Evolutionary conservation across 345 rosid species (phyloP).

Genomic region (Clausena lansium): DNA sequence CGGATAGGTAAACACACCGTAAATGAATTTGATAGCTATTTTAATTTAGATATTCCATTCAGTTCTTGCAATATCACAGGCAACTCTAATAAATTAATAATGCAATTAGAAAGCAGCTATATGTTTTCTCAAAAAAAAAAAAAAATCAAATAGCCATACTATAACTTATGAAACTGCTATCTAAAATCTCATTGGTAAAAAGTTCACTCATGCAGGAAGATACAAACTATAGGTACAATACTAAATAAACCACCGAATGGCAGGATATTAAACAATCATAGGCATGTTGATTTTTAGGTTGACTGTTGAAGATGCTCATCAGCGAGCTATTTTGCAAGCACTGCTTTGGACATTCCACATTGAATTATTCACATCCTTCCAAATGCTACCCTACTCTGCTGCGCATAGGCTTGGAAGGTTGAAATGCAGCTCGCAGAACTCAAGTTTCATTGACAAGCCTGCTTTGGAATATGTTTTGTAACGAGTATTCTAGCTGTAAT

Average conservation of each 20-base stretch:
- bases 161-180: neutral
- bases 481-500: slow-evolving; percentile 40
- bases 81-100: neutral
- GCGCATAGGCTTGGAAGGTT: neutral
- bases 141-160: neutral
- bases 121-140: too few relatives aligned
- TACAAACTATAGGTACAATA: neutral
- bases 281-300: neutral
- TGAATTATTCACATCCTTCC: neutral
- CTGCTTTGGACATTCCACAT: neutral
- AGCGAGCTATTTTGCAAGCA: neutral
- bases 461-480: slow-evolving; percentile 15
- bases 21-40: neutral
- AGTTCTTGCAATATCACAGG: neutral
- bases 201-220: neutral
- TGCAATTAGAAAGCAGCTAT: neutral
- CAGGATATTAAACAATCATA: neutral
- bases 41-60: neutral
- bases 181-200: neutral
- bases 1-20: too few relatives aligned
- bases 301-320: neutral
- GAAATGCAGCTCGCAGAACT: neutral
- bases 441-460: slow-evolving; percentile 17
- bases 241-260: neutral
- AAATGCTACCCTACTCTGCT: neutral